phyloP scores from a whole-genome alignment of 2,329 filamentous ascomycete genomes.

The Talaromyces verruculosus region DNA sequence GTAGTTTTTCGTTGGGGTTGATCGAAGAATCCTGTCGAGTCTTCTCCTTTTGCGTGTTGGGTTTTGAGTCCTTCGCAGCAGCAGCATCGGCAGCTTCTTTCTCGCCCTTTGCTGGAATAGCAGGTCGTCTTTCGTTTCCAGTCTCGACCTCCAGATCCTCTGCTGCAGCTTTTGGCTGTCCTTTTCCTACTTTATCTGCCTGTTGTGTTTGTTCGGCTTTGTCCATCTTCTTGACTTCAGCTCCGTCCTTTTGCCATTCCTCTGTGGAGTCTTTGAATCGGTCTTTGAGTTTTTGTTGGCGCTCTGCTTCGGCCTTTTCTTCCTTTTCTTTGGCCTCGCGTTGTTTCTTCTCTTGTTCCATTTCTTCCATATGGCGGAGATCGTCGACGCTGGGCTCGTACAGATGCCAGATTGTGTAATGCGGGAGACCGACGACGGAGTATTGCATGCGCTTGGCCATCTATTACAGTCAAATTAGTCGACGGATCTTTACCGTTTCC shows the following conservation, averaged over 20 bases:
- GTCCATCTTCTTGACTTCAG: slow-evolving; percentile 62
- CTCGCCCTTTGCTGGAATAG: slow-evolving; percentile 4
- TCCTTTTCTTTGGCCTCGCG: slow-evolving; percentile 78
- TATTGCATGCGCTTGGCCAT: slow-evolving; percentile 97
- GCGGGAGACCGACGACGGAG: slow-evolving; percentile 90
- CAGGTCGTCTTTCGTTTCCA: background rate
- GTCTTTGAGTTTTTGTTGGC: slow-evolving; percentile 74
- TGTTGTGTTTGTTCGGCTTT: slow-evolving; percentile 47
- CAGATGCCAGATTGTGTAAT: slow-evolving; percentile 99
- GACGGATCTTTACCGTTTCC: background rate
- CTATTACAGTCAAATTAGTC: slow-evolving; percentile 47
- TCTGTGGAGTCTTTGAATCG: slow-evolving; percentile 72
- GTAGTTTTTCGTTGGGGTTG: background rate
- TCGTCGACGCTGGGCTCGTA: slow-evolving; percentile 99
- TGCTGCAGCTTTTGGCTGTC: slow-evolving; percentile 3
- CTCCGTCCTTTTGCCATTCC: slow-evolving; percentile 91
- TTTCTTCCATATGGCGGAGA: slow-evolving; percentile 96
- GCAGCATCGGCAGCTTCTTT: background rate
- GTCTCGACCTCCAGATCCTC: background rate
- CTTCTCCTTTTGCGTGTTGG: background rate
- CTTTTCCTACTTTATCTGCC: background rate
- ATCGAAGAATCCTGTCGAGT: background rate
- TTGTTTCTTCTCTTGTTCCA: slow-evolving; percentile 81
- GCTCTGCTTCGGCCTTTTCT: slow-evolving; percentile 70
- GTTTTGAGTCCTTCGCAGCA: background rate